phyloP scores from a whole-genome alignment of 1,139 yeast species.

The Yamadazyma dushanensis region DNA sequence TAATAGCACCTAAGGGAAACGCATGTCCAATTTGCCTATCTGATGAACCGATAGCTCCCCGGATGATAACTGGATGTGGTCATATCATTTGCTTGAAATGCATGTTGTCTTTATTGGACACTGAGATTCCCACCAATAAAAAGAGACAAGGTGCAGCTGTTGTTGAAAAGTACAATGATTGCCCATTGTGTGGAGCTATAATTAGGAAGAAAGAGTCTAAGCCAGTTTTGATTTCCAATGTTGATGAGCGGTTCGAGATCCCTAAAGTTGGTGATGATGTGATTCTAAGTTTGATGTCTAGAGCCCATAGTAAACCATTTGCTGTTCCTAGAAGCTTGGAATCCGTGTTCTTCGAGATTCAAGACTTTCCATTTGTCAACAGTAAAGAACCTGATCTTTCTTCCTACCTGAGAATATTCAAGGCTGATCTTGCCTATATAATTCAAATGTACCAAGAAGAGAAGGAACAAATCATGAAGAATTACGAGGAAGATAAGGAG shows the following conservation, averaged over 20 bases:
- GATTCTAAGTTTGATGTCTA: constrained; percentile 67
- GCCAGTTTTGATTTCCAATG: constrained; percentile 64
- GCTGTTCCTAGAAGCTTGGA: constrained; percentile 58
- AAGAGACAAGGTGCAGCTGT: constrained; percentile 37
- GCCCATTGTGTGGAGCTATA: constrained; percentile 81
- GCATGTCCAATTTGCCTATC: constrained; percentile 91
- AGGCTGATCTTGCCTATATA: constrained; percentile 58
- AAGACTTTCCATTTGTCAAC: constrained; percentile 33
- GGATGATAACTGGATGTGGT: constrained; percentile 90
- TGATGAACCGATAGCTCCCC: constrained; percentile 84
- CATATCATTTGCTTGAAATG: constrained; percentile 89
- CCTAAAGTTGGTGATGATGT: constrained; percentile 65
- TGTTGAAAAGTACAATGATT: constrained; percentile 62
- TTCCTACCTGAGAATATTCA: constrained; percentile 55
- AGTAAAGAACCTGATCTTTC: constrained; percentile 23
- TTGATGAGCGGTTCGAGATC: constrained; percentile 57
- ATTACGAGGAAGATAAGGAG: constrained; percentile 55
- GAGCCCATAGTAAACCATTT: constrained; percentile 59
- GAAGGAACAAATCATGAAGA: constrained; percentile 44
- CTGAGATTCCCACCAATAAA: constrained; percentile 46
- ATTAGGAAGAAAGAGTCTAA: constrained; percentile 60
- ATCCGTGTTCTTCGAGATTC: constrained; percentile 25
- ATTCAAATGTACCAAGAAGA: constrained; percentile 58
- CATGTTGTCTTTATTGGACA: constrained; percentile 66
- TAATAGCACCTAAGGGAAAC: constrained; percentile 70